A percentile compares a stretch with the other conserved stretches of the same genome.
Evolutionary conservation across 768 basidiomycete genomes (phyloP).

Genomic region (Amanita pallidorosea): DNA sequence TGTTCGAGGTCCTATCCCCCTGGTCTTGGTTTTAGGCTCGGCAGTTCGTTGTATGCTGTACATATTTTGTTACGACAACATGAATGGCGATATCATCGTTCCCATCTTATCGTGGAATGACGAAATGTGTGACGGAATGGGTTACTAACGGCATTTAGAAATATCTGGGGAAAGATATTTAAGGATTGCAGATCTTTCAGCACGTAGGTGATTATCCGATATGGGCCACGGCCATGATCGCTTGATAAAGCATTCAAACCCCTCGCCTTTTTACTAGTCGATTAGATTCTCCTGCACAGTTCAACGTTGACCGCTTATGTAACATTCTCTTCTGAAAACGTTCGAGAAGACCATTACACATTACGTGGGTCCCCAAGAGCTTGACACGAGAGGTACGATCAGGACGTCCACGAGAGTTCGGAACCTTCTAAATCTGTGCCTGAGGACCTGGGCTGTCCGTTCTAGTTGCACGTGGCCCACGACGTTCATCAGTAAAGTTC

Average conservation of each 20-base stretch:
- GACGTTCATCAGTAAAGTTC: not conserved
- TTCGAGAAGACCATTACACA: not conserved
- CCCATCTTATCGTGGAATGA: no score
- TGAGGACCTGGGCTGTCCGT: not conserved
- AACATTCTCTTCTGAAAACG: not conserved
- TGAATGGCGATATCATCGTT: no score
- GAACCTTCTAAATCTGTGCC: slow-evolving; percentile 1
- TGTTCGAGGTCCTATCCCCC: not conserved
- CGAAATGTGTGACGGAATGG: no score
- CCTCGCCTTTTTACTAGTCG: no score
- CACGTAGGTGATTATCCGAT: no score
- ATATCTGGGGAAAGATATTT: not conserved
- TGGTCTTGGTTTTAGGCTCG: not conserved
- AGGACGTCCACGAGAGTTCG: not conserved
- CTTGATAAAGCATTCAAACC: no score
- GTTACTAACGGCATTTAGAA: slow-evolving; percentile 1
- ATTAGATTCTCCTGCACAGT: no score
- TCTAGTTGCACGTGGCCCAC: not conserved
- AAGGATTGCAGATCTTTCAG: slow-evolving; percentile 1
- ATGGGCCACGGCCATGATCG: no score
- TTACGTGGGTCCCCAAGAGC: not conserved
- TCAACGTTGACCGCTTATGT: no score
- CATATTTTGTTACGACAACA: not conserved
- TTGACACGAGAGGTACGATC: slow-evolving; percentile 3
- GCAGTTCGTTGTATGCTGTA: not conserved